Percentiles rank a stretch among this genome's conserved stretches.
Evolutionary conservation across 2,329 filamentous ascomycete species (phyloP).

Genomic region (Eurotiales sp.): DNA sequence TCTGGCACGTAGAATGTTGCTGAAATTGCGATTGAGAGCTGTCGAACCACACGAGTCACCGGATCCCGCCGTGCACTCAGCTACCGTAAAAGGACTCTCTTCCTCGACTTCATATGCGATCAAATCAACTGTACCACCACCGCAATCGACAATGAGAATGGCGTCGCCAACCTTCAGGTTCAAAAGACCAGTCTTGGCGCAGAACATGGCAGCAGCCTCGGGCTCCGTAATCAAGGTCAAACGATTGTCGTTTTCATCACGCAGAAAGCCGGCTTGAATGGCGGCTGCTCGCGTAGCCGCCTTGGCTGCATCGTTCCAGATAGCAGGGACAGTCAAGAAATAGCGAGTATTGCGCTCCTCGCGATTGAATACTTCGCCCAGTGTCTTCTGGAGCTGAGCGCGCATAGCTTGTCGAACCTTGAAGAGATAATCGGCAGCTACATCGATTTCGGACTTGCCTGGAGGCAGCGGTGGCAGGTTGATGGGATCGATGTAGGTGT

Average conservation of each 20-base stretch:
- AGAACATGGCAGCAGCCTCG: slow-evolving; percentile 95
- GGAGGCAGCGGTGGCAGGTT: slow-evolving; percentile 95
- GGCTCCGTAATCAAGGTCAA: slow-evolving; percentile 93
- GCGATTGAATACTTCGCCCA: slow-evolving; percentile 95
- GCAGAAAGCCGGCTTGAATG: slow-evolving; percentile 93
- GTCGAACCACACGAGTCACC: slow-evolving; percentile 99
- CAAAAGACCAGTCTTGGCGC: slow-evolving; percentile 90
- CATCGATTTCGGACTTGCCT: slow-evolving; percentile 97
- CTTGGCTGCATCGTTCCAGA: slow-evolving; percentile 99
- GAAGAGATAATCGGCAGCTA: slow-evolving; percentile 98
- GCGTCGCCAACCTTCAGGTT: slow-evolving; percentile 98
- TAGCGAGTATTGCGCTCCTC: slow-evolving; percentile 98
- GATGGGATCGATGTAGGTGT: slow-evolving; percentile 98
- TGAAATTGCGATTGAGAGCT: slow-evolving; percentile 95
- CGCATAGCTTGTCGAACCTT: slow-evolving; percentile 97
- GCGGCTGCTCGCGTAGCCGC: slow-evolving; percentile 92
- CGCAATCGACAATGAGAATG: slow-evolving; percentile 96
- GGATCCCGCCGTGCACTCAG: slow-evolving; percentile 93
- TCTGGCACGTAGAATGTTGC: slow-evolving; percentile 94
- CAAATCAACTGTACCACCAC: slow-evolving; percentile 96
- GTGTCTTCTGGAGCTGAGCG: slow-evolving; percentile 88
- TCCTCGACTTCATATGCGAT: slow-evolving; percentile 99
- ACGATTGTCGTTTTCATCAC: slow-evolving; percentile 96
- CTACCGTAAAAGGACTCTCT: slow-evolving; percentile 93
- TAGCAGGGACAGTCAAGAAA: slow-evolving; percentile 96